Evolutionary conservation across 495 filamentous ascomycete genomes (phyloP), one percentile per base, ranked within the genome.

Genomic region (Lophiotrema nucula): DNA sequence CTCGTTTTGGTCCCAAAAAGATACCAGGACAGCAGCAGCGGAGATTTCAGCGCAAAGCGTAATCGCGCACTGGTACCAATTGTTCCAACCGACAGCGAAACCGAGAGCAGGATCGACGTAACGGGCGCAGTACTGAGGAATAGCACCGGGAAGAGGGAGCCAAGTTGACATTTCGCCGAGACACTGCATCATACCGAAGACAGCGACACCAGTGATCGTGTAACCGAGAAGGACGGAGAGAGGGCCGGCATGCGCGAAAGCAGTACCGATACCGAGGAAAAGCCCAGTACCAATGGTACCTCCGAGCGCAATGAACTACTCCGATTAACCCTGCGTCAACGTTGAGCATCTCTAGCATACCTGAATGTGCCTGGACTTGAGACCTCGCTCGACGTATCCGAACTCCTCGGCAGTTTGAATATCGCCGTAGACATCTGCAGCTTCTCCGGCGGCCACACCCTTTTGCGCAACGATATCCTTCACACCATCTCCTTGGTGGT

Each of bases 31-130:
- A 6, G 85, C 81, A 1, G 88, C 85, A 2, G 87, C 87, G 2
- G 84, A 85, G 16, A 92, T 80, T 60, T 90, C 88, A n/a, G 88
- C 76, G 26, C 85, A 87, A 57, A 86, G 84, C 0, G 86, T 89
- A 33, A 85, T 83, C 18, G 77, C 70, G 22, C 42, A 52, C 49
- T 65, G 62, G 25, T 60, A 65, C 49, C 74, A 76, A 39, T 69
- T 75, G 58, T 90, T 90, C 87, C 88, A 92, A 24, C 87, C 88
- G 69, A 91, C 84, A 18, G 88, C 82, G 66, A 92, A 91, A 33
- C 88, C 88, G 61, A 92, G 70, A 57, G 85, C 85, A 28, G 81
- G 79, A 61, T 90, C 86, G 53, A 87, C 79, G 52, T 89, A 86
- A 39, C 88, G 80, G 33, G 85, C 79, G 44, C 85, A 86, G 66